Base-by-base conservation (phyloP, 2,329 filamentous ascomycete genomes). In the Colletotrichum liriopes region DNA sequence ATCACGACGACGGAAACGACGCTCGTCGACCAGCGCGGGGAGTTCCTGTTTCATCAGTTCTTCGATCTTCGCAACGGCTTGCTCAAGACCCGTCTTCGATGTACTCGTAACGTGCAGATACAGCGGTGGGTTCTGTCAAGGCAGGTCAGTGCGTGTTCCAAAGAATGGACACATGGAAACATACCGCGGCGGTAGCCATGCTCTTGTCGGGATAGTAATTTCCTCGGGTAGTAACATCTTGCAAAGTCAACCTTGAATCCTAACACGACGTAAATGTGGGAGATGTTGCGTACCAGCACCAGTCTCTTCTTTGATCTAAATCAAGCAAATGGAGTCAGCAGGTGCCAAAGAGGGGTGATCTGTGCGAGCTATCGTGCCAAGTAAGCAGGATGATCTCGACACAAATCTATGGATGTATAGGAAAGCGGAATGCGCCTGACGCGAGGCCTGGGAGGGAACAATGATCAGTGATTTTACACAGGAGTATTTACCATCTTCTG, bases 231-330 rank as follows among this genome's bases (percentile, higher is more conserved):
- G 96, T 99, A 88, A 99, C 94, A 95, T 99, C 96, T 98, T 84
- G 85, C 84, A 82, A 78, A 83, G 86, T 90, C 86, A 91, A 90
- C 81, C 84, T 89, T 83, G 80, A 83, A 83, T 86, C 85, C 81
- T 85, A 83, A 83, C 84, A 78, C 81, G 77, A 82, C 78, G 82
- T 82, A 78, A 84, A 84, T 82, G 81, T 81, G 82, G 84, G 82
- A 86, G 84, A 85, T 86, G 82, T 85, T 87, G 91, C 95, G 92
- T 99, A 99, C 96, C 96, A 89, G 96, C 96, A 90, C 96, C 96
- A 92, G 96, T 98, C 81, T 98, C 94, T 88, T 98, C 96, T 93
- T 98, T 97, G 81, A 99, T 99, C 96, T 99, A 95, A 79, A 93
- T 93, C 92, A 96, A 90, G 91, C 89, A 92, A 85, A 85, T 86